phyloP scores from a whole-genome alignment of 495 filamentous ascomycete genomes.

The Parachaetomium inaequale region DNA sequence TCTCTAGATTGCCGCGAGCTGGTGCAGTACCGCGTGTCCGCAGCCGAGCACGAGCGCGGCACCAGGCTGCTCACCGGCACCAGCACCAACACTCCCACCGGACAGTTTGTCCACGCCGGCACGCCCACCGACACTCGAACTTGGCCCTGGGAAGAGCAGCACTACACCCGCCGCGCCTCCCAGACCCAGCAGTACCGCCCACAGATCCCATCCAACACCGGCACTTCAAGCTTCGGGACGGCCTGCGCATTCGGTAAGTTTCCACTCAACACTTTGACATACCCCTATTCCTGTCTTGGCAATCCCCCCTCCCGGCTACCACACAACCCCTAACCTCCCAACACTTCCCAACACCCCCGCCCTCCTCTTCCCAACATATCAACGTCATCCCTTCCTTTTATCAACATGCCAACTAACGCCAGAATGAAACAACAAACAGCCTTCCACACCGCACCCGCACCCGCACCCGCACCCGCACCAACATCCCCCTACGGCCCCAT shows the following conservation, averaged over 20 bases:
- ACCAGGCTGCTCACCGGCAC: neutral
- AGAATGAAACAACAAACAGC: neutral
- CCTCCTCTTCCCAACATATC: neutral
- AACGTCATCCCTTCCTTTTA: too few relatives aligned
- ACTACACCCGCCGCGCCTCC: neutral
- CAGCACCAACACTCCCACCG: neutral
- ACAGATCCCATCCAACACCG: neutral
- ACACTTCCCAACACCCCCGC: neutral
- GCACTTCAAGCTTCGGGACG: neutral
- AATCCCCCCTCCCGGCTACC: too few relatives aligned
- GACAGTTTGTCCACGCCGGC: too few relatives aligned
- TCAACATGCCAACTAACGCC: too few relatives aligned
- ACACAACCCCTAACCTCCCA: too few relatives aligned
- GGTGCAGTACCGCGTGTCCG: neutral
- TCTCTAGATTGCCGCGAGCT: neutral
- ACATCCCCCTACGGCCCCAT: slow-evolving; percentile 14
- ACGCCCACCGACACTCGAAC: neutral
- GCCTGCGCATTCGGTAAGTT: slow-evolving; percentile 7
- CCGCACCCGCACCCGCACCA: neutral
- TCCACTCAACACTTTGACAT: neutral
- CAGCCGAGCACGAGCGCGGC: neutral
- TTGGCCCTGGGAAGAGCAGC: slow-evolving; percentile 8
- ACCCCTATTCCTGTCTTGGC: neutral
- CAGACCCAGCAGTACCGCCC: neutral
- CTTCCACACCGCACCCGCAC: neutral